These are phyloP conservation scores for Somion occarium DNA, from an alignment of 1,284 basidiomycete genomes.

Conservation along the genomic window DNA sequence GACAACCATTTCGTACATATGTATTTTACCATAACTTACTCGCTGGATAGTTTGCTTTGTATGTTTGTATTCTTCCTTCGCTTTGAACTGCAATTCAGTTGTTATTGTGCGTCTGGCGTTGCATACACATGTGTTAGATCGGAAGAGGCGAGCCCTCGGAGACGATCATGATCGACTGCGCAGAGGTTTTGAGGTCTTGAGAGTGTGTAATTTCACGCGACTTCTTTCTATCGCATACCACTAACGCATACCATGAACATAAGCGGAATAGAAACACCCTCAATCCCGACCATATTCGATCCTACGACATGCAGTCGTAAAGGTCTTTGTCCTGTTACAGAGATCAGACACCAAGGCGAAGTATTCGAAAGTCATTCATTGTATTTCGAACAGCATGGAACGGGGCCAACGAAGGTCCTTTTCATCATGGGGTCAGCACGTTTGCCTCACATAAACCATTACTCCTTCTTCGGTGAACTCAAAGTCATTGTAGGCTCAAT, in stretches of 20 bases:
- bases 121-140: neutral
- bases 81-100: neutral
- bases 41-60: neutral
- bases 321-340: constrained; percentile 69
- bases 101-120: neutral
- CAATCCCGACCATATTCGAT: constrained; percentile 43
- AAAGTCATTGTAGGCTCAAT: constrained; percentile 45
- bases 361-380: constrained; percentile 62
- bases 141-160: neutral
- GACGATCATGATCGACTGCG: neutral
- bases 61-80: neutral
- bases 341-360: constrained; percentile 44
- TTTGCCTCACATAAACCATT: too few species aligned
- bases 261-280: neutral
- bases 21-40: neutral
- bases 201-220: neutral
- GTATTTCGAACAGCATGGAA: constrained; percentile 75
- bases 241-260: neutral
- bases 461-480: neutral
- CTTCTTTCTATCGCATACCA: neutral
- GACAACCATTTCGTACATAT: neutral
- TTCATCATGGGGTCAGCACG: constrained; percentile 62
- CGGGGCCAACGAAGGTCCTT: constrained; percentile 56
- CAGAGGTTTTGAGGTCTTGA: neutral
- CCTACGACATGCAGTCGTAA: constrained; percentile 55